phyloP scores from a whole-genome alignment of 768 basidiomycete species.

The Cystofilobasidium capitatum region DNA sequence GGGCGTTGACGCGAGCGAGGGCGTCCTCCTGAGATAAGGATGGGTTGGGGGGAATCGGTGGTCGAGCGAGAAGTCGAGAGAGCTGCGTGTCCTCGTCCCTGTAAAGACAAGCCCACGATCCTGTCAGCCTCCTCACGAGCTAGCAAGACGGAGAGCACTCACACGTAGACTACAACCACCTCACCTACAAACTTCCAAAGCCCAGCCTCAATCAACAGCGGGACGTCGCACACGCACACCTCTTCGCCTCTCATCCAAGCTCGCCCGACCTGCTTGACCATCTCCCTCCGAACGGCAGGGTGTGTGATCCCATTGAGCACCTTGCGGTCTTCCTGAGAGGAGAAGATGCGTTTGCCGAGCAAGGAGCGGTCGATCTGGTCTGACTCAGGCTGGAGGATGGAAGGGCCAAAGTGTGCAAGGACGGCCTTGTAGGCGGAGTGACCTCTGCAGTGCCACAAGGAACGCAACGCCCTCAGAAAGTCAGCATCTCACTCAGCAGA shows the following conservation, averaged over 20 bases:
- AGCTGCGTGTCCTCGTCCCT: constrained; percentile 79
- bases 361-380: constrained; percentile 72
- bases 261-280: constrained; percentile 57
- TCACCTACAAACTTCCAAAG: constrained; percentile 73
- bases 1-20: constrained; percentile 61
- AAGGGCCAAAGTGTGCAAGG: constrained; percentile 57
- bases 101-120: neutral
- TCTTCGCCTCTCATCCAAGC: constrained; percentile 70
- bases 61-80: constrained; percentile 63
- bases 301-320: constrained; percentile 78
- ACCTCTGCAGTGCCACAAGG: constrained; percentile 40
- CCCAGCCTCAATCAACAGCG: constrained; percentile 78
- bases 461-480: neutral
- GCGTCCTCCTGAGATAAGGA: constrained; percentile 58
- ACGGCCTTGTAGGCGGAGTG: constrained; percentile 63
- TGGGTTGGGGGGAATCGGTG: constrained; percentile 44
- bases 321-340: constrained; percentile 58
- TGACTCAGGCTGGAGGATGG: constrained; percentile 48
- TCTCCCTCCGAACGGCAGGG: constrained; percentile 73
- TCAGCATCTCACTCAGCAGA: neutral
- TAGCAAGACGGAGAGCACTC: constrained; percentile 27
- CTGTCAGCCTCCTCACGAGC: neutral
- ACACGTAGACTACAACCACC: constrained; percentile 90
- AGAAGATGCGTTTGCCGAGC: constrained; percentile 76
- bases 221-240: constrained; percentile 78